These are phyloP conservation scores for Aristolochia fimbriata DNA, from an alignment of 164 flowering plant genomes.

Conservation along the genomic window DNA sequence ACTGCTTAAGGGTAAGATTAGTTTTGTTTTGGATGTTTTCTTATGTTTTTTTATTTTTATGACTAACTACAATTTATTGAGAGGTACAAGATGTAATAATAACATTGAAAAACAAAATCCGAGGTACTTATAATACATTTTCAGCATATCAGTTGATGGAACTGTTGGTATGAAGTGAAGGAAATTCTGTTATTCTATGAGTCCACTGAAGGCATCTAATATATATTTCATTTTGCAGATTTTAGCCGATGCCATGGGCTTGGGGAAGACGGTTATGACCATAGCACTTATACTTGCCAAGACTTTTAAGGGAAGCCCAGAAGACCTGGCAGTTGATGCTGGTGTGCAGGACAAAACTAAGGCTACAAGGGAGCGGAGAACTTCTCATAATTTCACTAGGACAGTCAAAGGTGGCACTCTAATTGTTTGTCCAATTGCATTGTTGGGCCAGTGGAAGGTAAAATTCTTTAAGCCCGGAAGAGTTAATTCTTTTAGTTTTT, in stretches of 20 bases:
- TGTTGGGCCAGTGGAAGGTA: slow-evolving; percentile 89
- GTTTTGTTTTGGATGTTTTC: no score
- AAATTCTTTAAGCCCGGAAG: background rate
- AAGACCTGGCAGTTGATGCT: slow-evolving; percentile 20
- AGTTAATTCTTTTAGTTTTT: no score
- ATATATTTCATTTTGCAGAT: slow-evolving; percentile 27
- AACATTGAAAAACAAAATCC: no score
- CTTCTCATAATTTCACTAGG: background rate
- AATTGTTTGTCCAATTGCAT: slow-evolving; percentile 77
- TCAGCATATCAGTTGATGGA: no score
- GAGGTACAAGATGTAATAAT: no score
- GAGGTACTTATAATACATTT: no score
- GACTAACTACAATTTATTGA: no score
- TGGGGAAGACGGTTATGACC: slow-evolving; percentile 88
- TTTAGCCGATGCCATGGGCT: slow-evolving; percentile 91
- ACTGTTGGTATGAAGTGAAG: background rate
- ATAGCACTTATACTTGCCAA: slow-evolving; percentile 61
- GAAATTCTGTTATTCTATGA: background rate
- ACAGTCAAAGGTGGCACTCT: slow-evolving; percentile 55
- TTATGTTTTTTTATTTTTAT: no score
- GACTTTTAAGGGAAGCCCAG: slow-evolving; percentile 30
- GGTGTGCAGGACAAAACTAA: background rate
- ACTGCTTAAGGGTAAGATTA: no score
- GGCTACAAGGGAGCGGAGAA: slow-evolving; percentile 3
- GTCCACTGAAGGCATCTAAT: background rate